A percentile compares a stretch with the other conserved stretches of the same genome.
These are phyloP conservation scores for Aspergillus arachidicola DNA, from an alignment of 2,329 filamentous ascomycete species.

Conservation along the genomic window DNA sequence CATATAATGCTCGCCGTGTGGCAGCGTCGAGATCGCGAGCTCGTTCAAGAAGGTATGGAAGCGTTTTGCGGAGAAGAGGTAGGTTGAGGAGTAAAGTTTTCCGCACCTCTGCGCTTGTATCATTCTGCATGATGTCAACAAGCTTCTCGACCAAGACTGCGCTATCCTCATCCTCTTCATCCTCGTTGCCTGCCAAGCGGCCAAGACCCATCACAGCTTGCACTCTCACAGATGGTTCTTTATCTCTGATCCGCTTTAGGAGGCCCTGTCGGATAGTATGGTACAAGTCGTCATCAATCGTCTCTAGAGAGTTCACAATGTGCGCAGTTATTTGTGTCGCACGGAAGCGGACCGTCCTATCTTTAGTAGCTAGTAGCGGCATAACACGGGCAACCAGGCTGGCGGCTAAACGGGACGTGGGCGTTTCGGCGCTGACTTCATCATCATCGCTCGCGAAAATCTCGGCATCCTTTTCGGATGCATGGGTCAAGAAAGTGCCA, in stretches of 20 bases:
- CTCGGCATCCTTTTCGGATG: slow-evolving; percentile 68
- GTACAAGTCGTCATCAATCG: slow-evolving; percentile 90
- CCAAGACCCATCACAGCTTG: slow-evolving; percentile 92
- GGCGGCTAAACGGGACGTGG: slow-evolving; percentile 76
- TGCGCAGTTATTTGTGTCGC: slow-evolving; percentile 88
- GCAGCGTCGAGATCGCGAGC: slow-evolving; percentile 85
- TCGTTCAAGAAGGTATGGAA: slow-evolving; percentile 86
- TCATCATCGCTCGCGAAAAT: slow-evolving; percentile 63
- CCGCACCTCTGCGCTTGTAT: slow-evolving; percentile 90
- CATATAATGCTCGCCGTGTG: slow-evolving; percentile 84
- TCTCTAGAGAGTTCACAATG: slow-evolving; percentile 87
- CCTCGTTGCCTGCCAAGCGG: slow-evolving; percentile 75
- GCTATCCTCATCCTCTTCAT: slow-evolving; percentile 64
- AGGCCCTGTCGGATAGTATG: slow-evolving; percentile 77
- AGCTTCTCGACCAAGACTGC: slow-evolving; percentile 79
- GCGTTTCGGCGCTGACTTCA: slow-evolving; percentile 76
- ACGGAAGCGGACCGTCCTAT: slow-evolving; percentile 88
- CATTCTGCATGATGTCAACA: slow-evolving; percentile 86
- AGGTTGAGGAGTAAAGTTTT: slow-evolving; percentile 86
- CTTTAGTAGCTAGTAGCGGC: slow-evolving; percentile 79
- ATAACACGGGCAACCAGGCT: slow-evolving; percentile 73
- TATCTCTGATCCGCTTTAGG: slow-evolving; percentile 85
- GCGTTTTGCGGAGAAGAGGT: slow-evolving; percentile 78
- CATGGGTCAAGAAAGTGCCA: slow-evolving; percentile 79
- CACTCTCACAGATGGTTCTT: slow-evolving; percentile 87